Base-by-base conservation (phyloP, 208 protist genomes). In the Leishmania tropica region DNA sequence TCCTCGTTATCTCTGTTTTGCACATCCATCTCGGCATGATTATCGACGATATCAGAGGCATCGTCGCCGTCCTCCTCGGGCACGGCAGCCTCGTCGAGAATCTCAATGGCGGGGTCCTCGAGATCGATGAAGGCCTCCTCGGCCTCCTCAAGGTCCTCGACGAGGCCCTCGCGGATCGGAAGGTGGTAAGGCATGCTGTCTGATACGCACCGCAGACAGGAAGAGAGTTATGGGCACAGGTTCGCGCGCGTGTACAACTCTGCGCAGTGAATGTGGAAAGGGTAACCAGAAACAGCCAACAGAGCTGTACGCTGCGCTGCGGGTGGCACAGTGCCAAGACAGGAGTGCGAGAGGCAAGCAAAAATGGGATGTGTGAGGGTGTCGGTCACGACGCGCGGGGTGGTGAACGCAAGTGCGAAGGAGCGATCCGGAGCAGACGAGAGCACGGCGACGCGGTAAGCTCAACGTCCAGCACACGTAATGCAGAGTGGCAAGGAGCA, bases 61-160 rank as follows among this genome's bases (percentile, higher is more conserved):
- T 90, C 82, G 15, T 83, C 81, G 35, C 87, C 80, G 11, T 86
- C 72, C 15, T 88, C 83, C 21, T 81, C 82, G 1, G 72, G 76
- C 35, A 83, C 78, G 35, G 86, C 82, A 51, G 71, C 85, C 53
- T 92, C 92, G 48, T 95, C 91, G 28, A 96, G 75, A 45, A 96
- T 90, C 54, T 95, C 92, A 31, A 95, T 81, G 72, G 93, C 84
- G 5, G 95, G 93, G 79, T 97, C 95, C 15, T 96, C 90, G n/a
- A 97, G 87, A 76, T 96, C 91, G 76, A 96, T 88, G 80, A 96
- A 95, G 21, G 83, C 95, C n/a, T 89, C 89, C 45, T 94, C 87
- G 45, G 86, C 91, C 65, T 95, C 92, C 42, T 90, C 84, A 21
- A 78, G 80, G 37, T 88, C 85, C 48, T 84, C 77, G 15, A 56